Conservation (phyloP, 805 yeast genomes). For the Barnettozyma californica region DNA sequence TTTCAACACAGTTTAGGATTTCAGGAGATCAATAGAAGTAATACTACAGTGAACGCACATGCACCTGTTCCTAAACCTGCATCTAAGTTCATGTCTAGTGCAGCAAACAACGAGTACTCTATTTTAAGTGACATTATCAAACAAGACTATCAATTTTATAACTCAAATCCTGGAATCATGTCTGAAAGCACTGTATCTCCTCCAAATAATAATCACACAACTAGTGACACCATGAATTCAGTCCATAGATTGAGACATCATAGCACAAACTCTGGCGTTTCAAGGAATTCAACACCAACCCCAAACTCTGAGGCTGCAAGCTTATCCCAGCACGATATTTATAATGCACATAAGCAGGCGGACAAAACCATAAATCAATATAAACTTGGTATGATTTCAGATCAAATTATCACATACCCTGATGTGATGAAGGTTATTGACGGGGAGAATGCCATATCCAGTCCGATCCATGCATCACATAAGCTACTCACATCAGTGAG, state of each 20-base stretch:
- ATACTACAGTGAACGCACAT: background rate
- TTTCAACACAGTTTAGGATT: conserved; percentile 1
- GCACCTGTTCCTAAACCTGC: background rate
- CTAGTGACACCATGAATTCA: background rate
- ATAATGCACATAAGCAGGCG: conserved; percentile 37
- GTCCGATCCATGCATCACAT: background rate
- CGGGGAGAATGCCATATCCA: conserved; percentile 9
- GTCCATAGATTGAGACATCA: conserved; percentile 6
- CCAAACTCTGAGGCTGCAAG: conserved; percentile 13
- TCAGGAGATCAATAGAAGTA: background rate
- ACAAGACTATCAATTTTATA: conserved; percentile 22
- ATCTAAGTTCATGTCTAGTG: conserved; percentile 54
- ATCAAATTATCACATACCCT: conserved; percentile 46
- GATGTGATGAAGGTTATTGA: conserved; percentile 40
- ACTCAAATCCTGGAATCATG: background rate
- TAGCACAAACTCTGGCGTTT: conserved; percentile 5
- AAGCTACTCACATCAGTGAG: background rate
- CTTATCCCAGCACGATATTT: conserved; percentile 18
- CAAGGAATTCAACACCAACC: conserved; percentile 16
- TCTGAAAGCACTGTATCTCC: conserved; percentile 15
- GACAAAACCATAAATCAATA: conserved; percentile 64
- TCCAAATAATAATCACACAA: conserved; percentile 1
- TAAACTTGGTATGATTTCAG: conserved; percentile 47
- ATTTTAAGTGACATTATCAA: conserved; percentile 61
- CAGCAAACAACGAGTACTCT: conserved; percentile 71